These are phyloP conservation scores for Eucommia ulmoides DNA, from an alignment of 257 asterid species.

Conservation along the genomic window DNA sequence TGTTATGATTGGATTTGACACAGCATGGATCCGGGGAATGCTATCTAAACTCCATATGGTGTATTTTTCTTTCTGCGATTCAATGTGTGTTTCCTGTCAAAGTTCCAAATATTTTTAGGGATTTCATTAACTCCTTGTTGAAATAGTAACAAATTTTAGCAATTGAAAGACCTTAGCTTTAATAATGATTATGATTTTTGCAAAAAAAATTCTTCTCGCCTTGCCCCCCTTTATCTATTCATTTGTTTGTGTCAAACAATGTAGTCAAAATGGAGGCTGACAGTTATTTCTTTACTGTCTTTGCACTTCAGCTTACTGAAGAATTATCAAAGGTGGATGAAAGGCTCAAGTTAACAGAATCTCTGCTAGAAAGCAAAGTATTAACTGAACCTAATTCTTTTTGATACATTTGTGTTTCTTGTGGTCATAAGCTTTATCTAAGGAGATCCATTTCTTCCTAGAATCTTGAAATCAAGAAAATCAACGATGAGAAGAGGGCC, in stretches of 20 bases:
- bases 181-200: no score
- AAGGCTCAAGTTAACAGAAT: conserved; percentile 85
- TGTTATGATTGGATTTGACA: neutral
- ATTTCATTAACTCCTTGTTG: neutral
- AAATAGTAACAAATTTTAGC: neutral
- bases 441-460: conserved; percentile 14
- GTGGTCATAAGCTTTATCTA: no score
- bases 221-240: no score
- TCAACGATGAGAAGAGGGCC: conserved; percentile 92
- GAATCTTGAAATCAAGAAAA: conserved; percentile 97
- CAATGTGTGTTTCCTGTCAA: neutral
- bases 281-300: neutral
- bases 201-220: no score
- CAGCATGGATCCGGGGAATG: neutral
- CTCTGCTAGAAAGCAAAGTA: conserved; percentile 89
- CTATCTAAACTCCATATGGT: neutral
- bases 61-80: neutral
- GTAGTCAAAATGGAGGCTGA: neutral
- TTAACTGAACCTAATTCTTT: conserved; percentile 6
- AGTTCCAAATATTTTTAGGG: neutral
- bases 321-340: conserved; percentile 76
- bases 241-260: no score
- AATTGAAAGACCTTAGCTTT: neutral
- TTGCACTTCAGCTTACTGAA: conserved; percentile 50
- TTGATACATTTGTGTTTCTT: no score